phyloP scores from a whole-genome alignment of 805 yeast genomes.

The Scheffersomyces lignosus region DNA sequence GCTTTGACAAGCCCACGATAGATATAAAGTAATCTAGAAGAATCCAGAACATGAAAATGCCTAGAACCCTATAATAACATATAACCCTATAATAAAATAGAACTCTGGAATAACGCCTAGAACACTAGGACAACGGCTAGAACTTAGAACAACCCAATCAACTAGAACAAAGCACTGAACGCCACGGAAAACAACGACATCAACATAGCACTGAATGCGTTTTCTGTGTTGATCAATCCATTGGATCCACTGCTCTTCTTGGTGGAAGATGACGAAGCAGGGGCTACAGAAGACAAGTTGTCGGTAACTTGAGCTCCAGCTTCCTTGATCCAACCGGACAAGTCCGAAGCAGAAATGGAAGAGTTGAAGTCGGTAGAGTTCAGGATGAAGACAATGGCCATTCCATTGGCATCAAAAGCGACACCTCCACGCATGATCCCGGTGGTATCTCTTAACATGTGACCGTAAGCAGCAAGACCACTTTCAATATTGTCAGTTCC shows the following conservation, averaged over 20 bases:
- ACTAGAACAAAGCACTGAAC: no score
- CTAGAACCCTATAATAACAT: no score
- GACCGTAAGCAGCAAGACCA: slow-evolving; percentile 61
- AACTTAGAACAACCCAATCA: no score
- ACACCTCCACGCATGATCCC: slow-evolving; percentile 69
- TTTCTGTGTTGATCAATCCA: slow-evolving; percentile 6
- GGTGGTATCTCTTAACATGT: slow-evolving; percentile 52
- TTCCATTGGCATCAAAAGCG: slow-evolving; percentile 61
- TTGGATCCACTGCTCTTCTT: slow-evolving; percentile 19
- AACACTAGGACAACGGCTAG: no score
- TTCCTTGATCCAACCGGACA: slow-evolving; percentile 46
- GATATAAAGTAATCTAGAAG: no score
- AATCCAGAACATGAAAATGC: no score
- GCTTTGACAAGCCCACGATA: no score
- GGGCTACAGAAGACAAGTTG: slow-evolving; percentile 25
- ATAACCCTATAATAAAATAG: no score
- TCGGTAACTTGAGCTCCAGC: slow-evolving; percentile 29
- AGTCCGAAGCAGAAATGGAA: slow-evolving; percentile 43
- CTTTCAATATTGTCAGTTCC: slow-evolving; percentile 61
- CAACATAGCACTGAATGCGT: slow-evolving; percentile 9
- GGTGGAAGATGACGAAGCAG: slow-evolving; percentile 14
- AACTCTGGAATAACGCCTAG: no score
- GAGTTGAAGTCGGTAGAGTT: slow-evolving; percentile 51
- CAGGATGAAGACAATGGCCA: slow-evolving; percentile 60
- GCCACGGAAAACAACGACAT: slow-evolving; percentile 8